These are phyloP conservation scores for Crithidia fasciculata DNA, from an alignment of 208 protist species.

Conservation along the genomic window DNA sequence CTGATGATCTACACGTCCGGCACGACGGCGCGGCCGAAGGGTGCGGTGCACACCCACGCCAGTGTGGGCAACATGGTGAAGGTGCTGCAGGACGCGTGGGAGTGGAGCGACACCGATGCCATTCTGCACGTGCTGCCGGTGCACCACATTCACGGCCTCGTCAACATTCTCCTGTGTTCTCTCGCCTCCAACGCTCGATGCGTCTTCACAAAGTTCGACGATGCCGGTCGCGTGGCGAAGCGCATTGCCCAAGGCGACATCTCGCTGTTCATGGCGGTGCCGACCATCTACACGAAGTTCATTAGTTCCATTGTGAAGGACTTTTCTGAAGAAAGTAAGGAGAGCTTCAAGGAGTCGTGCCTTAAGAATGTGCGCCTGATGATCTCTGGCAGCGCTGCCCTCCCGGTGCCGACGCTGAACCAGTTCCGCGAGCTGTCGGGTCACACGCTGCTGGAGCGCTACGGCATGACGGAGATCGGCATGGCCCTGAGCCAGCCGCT, in stretches of 20 bases:
- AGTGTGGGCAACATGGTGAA: constrained; percentile 85
- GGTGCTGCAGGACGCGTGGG: constrained; percentile 89
- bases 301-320: constrained; percentile 51
- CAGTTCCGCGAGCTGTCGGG: constrained; percentile 91
- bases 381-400: constrained; percentile 94
- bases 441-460: constrained; percentile 94
- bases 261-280: constrained; percentile 97
- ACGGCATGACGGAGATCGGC: constrained; percentile 98
- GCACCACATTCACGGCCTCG: constrained; percentile 97
- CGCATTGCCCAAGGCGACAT: constrained; percentile 76
- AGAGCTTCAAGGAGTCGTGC: constrained; percentile 51
- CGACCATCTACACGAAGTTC: constrained; percentile 96
- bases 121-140: constrained; percentile 95
- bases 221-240: constrained; percentile 60
- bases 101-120: constrained; percentile 86
- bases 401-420: constrained; percentile 90
- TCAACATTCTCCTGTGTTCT: constrained; percentile 92
- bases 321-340: constrained; percentile 54
- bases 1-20: constrained; percentile 95
- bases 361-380: constrained; percentile 86
- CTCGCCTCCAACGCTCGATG: constrained; percentile 85
- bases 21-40: constrained; percentile 95
- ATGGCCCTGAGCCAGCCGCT: constrained; percentile 96
- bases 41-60: constrained; percentile 91
- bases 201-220: constrained; percentile 81